phyloP scores from a whole-genome alignment of 306 rosid species.

The Cyclanthera cordifolia region DNA sequence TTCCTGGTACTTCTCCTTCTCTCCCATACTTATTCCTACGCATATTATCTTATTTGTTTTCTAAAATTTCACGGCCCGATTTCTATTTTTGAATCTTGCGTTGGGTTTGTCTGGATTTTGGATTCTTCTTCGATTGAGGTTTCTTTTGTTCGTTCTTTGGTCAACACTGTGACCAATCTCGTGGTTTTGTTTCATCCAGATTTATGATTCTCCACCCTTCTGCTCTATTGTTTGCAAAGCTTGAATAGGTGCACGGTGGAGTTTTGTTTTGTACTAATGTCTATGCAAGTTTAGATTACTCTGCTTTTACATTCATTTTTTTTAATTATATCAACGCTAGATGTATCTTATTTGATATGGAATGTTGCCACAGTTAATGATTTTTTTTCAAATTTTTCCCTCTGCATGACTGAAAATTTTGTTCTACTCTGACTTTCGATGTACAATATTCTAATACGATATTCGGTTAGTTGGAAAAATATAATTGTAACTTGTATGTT shows the following conservation, averaged over 20 bases:
- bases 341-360: too few relatives aligned
- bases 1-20: conserved; percentile 32
- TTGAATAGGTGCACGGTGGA: background rate
- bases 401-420: background rate
- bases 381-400: background rate
- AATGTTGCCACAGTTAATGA: background rate
- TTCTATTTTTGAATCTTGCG: conserved; percentile 11
- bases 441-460: background rate
- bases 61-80: too few relatives aligned
- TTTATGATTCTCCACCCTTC: background rate
- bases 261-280: background rate
- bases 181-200: background rate
- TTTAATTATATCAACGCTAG: background rate
- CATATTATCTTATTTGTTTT: background rate
- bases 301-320: background rate
- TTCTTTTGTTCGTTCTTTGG: background rate
- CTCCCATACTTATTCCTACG: background rate
- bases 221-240: background rate
- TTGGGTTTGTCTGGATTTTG: background rate
- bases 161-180: conserved; percentile 1
- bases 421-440: background rate
- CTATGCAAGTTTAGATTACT: background rate
- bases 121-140: background rate
- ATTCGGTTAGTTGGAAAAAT: background rate
- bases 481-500: background rate